A percentile compares a stretch with the other conserved stretches of the same genome.
phyloP scores from a whole-genome alignment of 768 basidiomycete species.

The Panaeolus cyanescens region DNA sequence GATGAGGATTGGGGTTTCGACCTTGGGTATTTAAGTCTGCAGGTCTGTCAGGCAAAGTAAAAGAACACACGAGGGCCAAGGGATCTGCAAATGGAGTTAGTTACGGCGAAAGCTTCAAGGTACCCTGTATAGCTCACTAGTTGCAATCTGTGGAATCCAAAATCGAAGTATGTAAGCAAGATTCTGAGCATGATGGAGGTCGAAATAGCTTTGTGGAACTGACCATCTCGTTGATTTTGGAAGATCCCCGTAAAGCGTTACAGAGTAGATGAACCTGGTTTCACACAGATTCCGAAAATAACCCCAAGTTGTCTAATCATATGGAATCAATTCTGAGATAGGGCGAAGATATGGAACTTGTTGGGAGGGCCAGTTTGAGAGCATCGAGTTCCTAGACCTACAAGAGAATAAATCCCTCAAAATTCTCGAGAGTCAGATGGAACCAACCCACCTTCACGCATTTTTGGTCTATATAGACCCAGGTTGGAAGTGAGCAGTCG shows the following conservation, averaged over 20 bases:
- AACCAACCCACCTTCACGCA: too few species aligned
- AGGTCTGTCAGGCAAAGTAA: neutral
- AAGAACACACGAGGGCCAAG: neutral
- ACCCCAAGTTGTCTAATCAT: neutral
- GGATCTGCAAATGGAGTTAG: slow-evolving; percentile 2
- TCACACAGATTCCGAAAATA: neutral
- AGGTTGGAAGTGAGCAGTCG: too few species aligned
- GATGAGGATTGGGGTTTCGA: slow-evolving; percentile 5
- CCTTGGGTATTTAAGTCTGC: slow-evolving; percentile 17
- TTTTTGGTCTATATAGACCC: too few species aligned
- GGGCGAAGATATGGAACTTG: neutral
- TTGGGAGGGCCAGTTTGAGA: too few species aligned
- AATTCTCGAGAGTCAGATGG: too few species aligned
- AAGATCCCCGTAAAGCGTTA: neutral
- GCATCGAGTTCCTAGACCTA: too few species aligned
- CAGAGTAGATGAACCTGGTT: neutral
- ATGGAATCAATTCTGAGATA: neutral
- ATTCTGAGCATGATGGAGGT: neutral
- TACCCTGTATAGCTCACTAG: slow-evolving; percentile 1
- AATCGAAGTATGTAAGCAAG: neutral
- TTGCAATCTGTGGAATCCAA: slow-evolving; percentile 1
- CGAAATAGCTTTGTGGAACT: neutral
- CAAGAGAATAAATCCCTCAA: too few species aligned
- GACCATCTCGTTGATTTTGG: neutral
- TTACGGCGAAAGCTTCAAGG: neutral